Base-by-base conservation (phyloP, 306 rosid species). In the Quercus dentata region DNA sequence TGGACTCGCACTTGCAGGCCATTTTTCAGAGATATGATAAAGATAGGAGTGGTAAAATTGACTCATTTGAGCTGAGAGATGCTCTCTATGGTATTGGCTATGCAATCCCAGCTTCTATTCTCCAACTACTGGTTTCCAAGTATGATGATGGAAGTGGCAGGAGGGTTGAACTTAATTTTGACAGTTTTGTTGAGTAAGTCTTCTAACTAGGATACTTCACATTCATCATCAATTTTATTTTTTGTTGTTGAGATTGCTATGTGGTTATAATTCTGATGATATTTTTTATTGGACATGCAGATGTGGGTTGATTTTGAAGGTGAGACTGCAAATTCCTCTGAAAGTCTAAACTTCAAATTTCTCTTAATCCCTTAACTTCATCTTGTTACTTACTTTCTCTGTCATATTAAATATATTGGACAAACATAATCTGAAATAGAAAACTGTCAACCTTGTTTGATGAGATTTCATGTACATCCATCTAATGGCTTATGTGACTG, bases 221-320 rank as follows among this genome's bases (percentile, higher is more conserved):
- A 35, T 70, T 30, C 72, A 46, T 64, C 28, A 62, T 23, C 55
- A 13, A 19, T 61, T 58, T 18, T 23, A 51, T 44, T 21, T 13
- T 35, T 57, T 35, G 25, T 3, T 35, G 41, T 73, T 58, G 44
- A 74, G 9, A 58, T 78, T 75, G 54, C 69, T 58, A 71, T 78
- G 72, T 33, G 74, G 38, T 41, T 27, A 6, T 41, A 69, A 70
- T 23, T 89, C 91, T 90, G 19, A 90, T 72, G 54, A 69, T 69
- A 17, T 88, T 76, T 46, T 78, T 70, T 82, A 12, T 79, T 83
- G 76, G 73, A 28, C 79, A 11, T 82, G 89, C 97, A 94, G 98
- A 86, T 94, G 99, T 46, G 99, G 91, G 80, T 81, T 90, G 95
- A 90, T 90, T 80, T 74, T 92, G 68, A 94, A 90, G 99, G 99